Evolutionary conservation across 2,329 filamentous ascomycete species (phyloP).

Genomic region (Venturia effusa): DNA sequence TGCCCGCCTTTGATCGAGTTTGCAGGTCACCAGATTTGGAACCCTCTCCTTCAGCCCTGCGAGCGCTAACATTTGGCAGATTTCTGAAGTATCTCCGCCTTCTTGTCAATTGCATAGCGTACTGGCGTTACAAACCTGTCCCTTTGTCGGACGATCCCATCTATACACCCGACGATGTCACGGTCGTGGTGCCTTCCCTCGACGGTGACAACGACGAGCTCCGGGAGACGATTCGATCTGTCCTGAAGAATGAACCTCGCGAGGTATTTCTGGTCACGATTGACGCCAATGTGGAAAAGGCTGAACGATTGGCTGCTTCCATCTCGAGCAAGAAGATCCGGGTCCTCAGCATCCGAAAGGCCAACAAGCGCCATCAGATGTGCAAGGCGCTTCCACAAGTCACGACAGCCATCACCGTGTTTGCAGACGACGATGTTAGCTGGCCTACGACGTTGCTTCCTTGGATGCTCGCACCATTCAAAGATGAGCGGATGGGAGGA

Average conservation of each 20-base stretch:
- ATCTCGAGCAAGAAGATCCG: slow-evolving; percentile 48
- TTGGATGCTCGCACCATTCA: slow-evolving; percentile 89
- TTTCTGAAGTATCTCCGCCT: slow-evolving; percentile 63
- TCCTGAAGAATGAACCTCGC: slow-evolving; percentile 56
- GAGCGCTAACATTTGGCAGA: background rate
- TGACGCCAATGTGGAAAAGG: slow-evolving; percentile 60
- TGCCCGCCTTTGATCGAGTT: background rate
- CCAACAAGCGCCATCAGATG: slow-evolving; percentile 92
- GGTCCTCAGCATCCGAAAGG: slow-evolving; percentile 68
- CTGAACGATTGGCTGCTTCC: slow-evolving; percentile 47
- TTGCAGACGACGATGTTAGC: slow-evolving; percentile 92
- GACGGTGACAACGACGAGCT: slow-evolving; percentile 79
- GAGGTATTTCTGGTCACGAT: slow-evolving; percentile 83
- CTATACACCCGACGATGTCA: slow-evolving; percentile 73
- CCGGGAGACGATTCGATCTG: slow-evolving; percentile 67
- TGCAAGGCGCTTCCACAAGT: slow-evolving; percentile 83
- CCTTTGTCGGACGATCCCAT: slow-evolving; percentile 72
- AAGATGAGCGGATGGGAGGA: slow-evolving; percentile 71
- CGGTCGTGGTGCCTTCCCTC: slow-evolving; percentile 87
- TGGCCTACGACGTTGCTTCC: slow-evolving; percentile 79
- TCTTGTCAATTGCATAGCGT: slow-evolving; percentile 65
- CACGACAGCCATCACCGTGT: slow-evolving; percentile 71
- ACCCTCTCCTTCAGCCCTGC: background rate
- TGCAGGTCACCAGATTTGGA: background rate
- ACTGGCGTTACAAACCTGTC: slow-evolving; percentile 85